Evolutionary conservation across 768 basidiomycete species (phyloP), one percentile per base, ranked within the genome.

Genomic region (Suillus plorans): DNA sequence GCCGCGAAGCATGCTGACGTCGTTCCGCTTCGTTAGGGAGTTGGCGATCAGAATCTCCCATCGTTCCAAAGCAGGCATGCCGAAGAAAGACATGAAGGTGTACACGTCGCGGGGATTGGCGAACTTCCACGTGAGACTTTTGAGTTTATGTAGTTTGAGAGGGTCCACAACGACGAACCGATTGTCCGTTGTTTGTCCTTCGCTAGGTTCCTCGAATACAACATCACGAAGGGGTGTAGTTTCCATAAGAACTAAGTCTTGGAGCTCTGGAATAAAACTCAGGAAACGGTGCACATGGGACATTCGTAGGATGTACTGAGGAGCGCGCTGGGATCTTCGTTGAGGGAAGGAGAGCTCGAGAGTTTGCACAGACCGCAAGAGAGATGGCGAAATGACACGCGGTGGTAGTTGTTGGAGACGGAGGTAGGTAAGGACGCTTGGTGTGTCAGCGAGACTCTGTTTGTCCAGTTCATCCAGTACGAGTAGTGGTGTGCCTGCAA

Each of bases 91-190:
- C 65, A 85, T 70, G 53, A 86, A 75, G 37, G 77, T 73, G 60
- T 80, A 78, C 53, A 85, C 68, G 58, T 82, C 83, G 44, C 70
- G 73, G 55, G 78, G 71, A 59, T 74, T 79, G 20, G 82, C 82
- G 64, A 77, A 81, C 53, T 78, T 81, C 83, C 84, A 85, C 39
- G 82, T 80, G 52, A 86, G 69, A n/a, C 67, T 72, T 60, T 76
- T 81, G 63, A 86, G 70, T 63, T 77, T 74, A 5, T 69, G 71
- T 41, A 86, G 76, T 60, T 72, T 72, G 60, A 81, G 66, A 36
- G 77, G 68, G 37, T 66, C 58, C 20, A 63, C 66, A 45, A 70
- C 70, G 68, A 60, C 61, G 66, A 39, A 63, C 55, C 31, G 47
- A 36, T 56, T 47, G 62, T 14, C 53, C 56, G 58, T 3, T 10